Evolutionary conservation across 2,329 filamentous ascomycete species (phyloP), one percentile per base, ranked within the genome.

Genomic region (Hypoxylon sp.): DNA sequence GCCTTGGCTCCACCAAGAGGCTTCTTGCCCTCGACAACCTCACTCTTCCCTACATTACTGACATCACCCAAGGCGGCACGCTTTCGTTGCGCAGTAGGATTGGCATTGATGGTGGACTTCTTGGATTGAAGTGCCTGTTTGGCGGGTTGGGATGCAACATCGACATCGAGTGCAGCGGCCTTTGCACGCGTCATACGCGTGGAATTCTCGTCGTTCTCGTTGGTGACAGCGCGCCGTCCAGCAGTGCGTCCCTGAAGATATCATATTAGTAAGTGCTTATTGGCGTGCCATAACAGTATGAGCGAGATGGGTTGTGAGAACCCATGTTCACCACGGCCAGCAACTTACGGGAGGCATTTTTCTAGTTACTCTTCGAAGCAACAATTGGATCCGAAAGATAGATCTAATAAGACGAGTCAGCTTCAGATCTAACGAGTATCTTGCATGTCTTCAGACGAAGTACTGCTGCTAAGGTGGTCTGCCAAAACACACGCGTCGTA

Each of bases 121-220:
- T 93, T 94, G 51, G 88, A 83, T 78, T 91, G 89, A 53, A 92
- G 79, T 26, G 87, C 82, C 73, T 89, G 90, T 75, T 87, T 87
- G 56, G 82, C 73, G 30, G 84, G 79, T 73, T 85, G 83, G 37
- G 83, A 77, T 17, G 82, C 77, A 72, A 90, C 90, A 71, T 90
- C 89, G 71, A 83, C 85, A 74, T 82, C 84, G 65, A 86, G 84
- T 49, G 91, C 90, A 61, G 93, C 92, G 54, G 93, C 89, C 82
- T 98, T 97, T 70, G 95, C 94, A 81, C 95, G 89, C 73, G 95
- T 98, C 77, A 97, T 83, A 81, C 94, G 93, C 80, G 91, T 92
- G 65, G 91, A 89, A 78, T 97, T 97, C 83, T 97, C 95, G 78
- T 97, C 94, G 77, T 97, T 97, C 84, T 97, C 94, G 79, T 96